Base-by-base conservation (phyloP, 176 grass and related monocot species). In the Alopecurus myosuroides region DNA sequence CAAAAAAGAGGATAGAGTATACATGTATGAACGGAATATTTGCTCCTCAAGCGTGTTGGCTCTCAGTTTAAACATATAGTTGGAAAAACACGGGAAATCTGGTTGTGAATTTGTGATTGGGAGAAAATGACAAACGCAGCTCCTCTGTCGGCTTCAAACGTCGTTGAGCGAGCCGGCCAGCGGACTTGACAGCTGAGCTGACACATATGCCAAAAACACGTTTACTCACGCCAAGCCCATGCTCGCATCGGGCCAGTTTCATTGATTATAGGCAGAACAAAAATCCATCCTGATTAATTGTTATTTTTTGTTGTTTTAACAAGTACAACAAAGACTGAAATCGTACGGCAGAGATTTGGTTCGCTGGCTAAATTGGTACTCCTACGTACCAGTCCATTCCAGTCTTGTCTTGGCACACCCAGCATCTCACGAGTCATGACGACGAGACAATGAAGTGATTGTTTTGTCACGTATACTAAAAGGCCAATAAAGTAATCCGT, bases 91-190 rank as follows among this genome's bases (percentile, higher is more conserved):
- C 33, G 44, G 13, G 61, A 50, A 46, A 67, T 51, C 30, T 69
- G 52, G 3, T 10, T 78, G 85, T 52, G 13, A 57, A 64, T 2
- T 10, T 78, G 85, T 52, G 13, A 57, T 81, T 81, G 78, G 23
- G 70, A 75, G 60, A 64, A 81, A 42, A 33, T 57, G 78, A 87
- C 80, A 82, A 61, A 25, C 73, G 30, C 52, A 70, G 60, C 80
- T 40, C 81, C 70, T 69, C 36, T 68, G 78, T 76, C 37, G 85
- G 70, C n/a, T 81, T 68, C 22, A 50, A 50, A 1, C 5, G 15
- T 7, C 46, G 75, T 26, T 7, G 40, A 17, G 20, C 3, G 40
- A 17, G 20, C 3, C 6, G 65, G 42, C 17, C 6, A 44, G 37
- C 9, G 26, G 66, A 37, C 64, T 70, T 9, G 58, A 70, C 67